Conservation (phyloP, 192 early-diverging fungal species). For the Podila epigama region DNA sequence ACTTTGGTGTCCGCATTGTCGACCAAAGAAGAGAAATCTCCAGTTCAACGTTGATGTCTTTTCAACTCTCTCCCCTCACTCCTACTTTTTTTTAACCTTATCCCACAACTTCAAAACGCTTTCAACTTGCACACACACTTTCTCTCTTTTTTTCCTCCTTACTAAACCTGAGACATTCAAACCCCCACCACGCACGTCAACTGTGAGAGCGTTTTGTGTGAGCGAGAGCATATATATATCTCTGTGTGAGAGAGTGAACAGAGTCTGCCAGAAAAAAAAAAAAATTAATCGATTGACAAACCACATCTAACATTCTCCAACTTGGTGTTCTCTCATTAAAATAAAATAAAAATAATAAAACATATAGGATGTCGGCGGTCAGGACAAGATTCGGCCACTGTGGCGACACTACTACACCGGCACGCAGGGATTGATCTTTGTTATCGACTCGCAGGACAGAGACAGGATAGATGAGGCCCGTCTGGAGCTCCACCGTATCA, state of each 20-base stretch:
- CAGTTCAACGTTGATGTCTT: too few relatives aligned
- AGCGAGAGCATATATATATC: not conserved
- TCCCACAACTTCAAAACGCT: too few relatives aligned
- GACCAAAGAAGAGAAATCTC: too few relatives aligned
- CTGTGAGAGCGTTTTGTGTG: not conserved
- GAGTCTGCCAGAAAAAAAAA: not conserved
- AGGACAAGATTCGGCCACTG: constrained; percentile 89
- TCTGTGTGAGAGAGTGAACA: not conserved
- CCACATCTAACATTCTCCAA: too few relatives aligned
- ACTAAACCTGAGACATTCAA: constrained; percentile 1
- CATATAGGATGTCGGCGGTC: constrained; percentile 83
- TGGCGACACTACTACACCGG: constrained; percentile 90
- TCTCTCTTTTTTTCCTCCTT: too few relatives aligned
- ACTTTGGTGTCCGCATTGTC: too few relatives aligned
- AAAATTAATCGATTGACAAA: too few relatives aligned
- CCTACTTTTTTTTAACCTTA: too few relatives aligned
- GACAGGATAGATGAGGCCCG: constrained; percentile 89
- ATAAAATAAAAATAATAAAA: too few relatives aligned
- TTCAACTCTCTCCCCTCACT: too few relatives aligned
- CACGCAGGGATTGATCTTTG: constrained; percentile 86
- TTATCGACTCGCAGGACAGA: constrained; percentile 87
- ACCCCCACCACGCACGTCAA: not conserved
- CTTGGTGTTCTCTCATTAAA: not conserved
- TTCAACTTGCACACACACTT: too few relatives aligned
- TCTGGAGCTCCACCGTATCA: constrained; percentile 83